phyloP scores from a whole-genome alignment of 768 basidiomycete genomes.

The Naganishia randhawae region DNA sequence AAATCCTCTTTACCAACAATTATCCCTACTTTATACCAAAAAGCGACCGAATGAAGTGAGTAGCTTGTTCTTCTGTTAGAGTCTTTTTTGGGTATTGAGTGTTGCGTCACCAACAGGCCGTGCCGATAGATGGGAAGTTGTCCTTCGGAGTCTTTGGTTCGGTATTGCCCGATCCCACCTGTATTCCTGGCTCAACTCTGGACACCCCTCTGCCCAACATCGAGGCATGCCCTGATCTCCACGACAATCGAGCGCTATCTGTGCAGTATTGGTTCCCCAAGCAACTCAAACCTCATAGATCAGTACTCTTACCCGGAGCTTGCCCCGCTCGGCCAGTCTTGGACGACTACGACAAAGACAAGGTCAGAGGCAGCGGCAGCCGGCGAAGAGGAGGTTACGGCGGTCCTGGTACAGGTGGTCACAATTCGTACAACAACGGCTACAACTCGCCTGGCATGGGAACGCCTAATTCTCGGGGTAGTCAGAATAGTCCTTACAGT shows the following conservation, averaged over 20 bases:
- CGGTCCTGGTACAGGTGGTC: constrained; percentile 35
- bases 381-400: constrained; percentile 36
- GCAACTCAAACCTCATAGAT: constrained; percentile 79
- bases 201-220: constrained; percentile 63
- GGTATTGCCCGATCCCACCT: constrained; percentile 77
- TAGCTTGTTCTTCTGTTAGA: not conserved
- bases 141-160: constrained; percentile 77
- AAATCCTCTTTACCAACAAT: constrained; percentile 78
- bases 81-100: constrained; percentile 27
- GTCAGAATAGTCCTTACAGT: constrained; percentile 29
- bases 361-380: constrained; percentile 34
- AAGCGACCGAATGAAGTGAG: constrained; percentile 73
- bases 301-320: constrained; percentile 72
- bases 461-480: constrained; percentile 31
- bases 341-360: constrained; percentile 55
- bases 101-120: constrained; percentile 58
- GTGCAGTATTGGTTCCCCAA: constrained; percentile 84
- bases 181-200: constrained; percentile 87
- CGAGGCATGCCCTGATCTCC: constrained; percentile 69
- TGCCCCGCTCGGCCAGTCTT: constrained; percentile 62
- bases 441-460: constrained; percentile 31
- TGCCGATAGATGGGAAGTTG: constrained; percentile 63
- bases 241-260: constrained; percentile 80
- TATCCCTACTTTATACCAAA: constrained; percentile 86
- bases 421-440: constrained; percentile 41